Evolutionary conservation across 192 early-diverging fungal species (phyloP), one percentile per base, ranked within the genome.

Genomic region (Thamnidium elegans): DNA sequence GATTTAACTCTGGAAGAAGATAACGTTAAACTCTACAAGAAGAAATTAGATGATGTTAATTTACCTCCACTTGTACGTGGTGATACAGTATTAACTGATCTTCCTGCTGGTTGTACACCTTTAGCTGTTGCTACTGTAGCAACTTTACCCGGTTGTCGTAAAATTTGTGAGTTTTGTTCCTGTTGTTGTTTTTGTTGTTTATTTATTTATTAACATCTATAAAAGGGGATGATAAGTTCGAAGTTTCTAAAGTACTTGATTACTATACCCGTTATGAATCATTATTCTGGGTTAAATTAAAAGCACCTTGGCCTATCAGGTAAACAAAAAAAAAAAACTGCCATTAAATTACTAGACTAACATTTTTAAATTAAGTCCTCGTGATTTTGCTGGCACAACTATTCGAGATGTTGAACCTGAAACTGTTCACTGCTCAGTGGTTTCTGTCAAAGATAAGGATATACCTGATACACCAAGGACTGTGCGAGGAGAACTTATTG

Each of bases 41-140:
- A 78, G 31, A 47, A 69, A 7, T 68, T 79, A 8, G 69, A 65
- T 3, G 76, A 74, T 8, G 62, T 65, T 30, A 45, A 75, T 19
- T 53, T 76, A 10, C 81, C 79, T 36, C n/a, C n/a, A 43, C 72
- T 81, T 46, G 72, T 82, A n/a, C 77, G 83, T 58, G 83, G 81
- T 34, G 83, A 85, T 46, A 62, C 48, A 15, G 66, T 62, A 11
- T 79, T 64, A 60, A 58, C 32, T 11, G 19, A 19, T 43, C 46
- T 48, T 48, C 56, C 56, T 21, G 0, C 34, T 43, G 56, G 56
- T 15, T 8, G 34, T 44, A 78, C 78, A 9, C 55, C 75, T 1
- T 58, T 72, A 17, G 73, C 82, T 30, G 74, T 81, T 34, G 71
- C 75, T 48, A 52, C 76, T 0, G 75, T 79, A 20, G 74, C 74